Conservation (phyloP, 1,284 basidiomycete genomes). For the Xerocomus nothofagi region DNA sequence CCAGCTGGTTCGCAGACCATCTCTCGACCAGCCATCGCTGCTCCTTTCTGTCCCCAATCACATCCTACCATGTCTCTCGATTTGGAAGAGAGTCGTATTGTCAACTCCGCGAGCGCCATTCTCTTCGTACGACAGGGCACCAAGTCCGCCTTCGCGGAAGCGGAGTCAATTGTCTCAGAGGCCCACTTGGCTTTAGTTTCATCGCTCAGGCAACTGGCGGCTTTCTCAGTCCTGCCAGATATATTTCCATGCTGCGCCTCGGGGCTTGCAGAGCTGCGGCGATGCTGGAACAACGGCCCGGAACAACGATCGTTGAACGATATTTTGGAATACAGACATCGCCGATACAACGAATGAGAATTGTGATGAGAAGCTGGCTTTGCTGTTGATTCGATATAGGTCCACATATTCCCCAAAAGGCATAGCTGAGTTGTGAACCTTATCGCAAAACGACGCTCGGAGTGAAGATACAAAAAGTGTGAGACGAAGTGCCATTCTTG, state of each 20-base stretch:
- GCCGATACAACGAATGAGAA: slow-evolving; percentile 6
- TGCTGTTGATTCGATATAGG: neutral
- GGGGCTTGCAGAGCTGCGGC: neutral
- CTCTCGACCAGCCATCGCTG: neutral
- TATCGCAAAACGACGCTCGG: neutral
- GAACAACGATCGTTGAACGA: neutral
- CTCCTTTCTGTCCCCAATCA: slow-evolving; percentile 1
- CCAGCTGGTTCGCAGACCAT: neutral
- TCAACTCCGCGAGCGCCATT: slow-evolving; percentile 33
- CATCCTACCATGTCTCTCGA: slow-evolving; percentile 27
- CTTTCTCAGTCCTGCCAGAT: neutral
- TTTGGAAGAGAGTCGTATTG: slow-evolving; percentile 28
- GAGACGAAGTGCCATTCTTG: neutral
- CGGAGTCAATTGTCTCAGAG: slow-evolving; percentile 23
- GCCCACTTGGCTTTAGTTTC: neutral
- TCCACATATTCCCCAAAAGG: slow-evolving; percentile 2
- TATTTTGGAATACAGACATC: neutral
- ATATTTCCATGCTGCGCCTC: neutral
- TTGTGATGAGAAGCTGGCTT: neutral
- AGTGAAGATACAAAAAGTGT: neutral
- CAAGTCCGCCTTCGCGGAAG: slow-evolving; percentile 37
- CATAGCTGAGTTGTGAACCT: neutral
- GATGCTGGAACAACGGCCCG: neutral
- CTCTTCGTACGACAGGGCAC: slow-evolving; percentile 14
- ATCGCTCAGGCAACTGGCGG: neutral